Conservation (phyloP, 2,329 filamentous ascomycete species). For the Pseudogymnoascus sp. region DNA sequence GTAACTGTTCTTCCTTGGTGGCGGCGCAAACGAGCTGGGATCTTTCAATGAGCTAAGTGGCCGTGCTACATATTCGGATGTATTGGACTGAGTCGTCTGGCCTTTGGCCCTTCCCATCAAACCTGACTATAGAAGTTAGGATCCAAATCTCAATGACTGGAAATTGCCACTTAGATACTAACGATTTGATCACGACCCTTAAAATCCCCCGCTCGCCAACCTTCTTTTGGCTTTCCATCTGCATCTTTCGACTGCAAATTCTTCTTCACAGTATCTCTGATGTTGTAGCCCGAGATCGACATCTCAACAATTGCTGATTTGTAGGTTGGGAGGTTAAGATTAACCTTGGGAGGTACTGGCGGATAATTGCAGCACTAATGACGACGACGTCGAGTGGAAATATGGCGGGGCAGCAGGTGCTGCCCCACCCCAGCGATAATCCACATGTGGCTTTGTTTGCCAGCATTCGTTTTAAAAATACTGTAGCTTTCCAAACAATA, state of each 20-base stretch:
- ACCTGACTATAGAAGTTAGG: conserved; percentile 14
- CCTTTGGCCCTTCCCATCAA: conserved; percentile 30
- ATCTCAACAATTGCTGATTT: background rate
- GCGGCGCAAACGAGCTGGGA: conserved; percentile 55
- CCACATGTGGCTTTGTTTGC: background rate
- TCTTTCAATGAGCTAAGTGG: conserved; percentile 55
- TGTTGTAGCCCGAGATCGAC: conserved; percentile 10
- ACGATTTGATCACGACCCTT: conserved; percentile 29
- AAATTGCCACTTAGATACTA: conserved; percentile 6
- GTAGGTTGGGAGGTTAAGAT: background rate
- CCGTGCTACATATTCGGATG: conserved; percentile 25
- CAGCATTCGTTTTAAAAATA: background rate
- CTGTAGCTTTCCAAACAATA: background rate
- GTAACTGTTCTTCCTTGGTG: conserved; percentile 43
- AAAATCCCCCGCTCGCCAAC: conserved; percentile 38
- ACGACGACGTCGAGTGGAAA: background rate
- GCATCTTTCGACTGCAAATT: conserved; percentile 47
- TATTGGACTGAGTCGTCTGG: conserved; percentile 12
- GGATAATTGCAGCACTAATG: conserved; percentile 3
- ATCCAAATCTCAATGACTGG: background rate
- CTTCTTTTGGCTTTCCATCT: conserved; percentile 40
- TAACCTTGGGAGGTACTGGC: conserved; percentile 1
- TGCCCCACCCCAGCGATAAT: background rate
- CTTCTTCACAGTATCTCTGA: conserved; percentile 39
- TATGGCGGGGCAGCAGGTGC: background rate